Conservation (phyloP, 176 grass and related monocot species). For the Canna indica region DNA sequence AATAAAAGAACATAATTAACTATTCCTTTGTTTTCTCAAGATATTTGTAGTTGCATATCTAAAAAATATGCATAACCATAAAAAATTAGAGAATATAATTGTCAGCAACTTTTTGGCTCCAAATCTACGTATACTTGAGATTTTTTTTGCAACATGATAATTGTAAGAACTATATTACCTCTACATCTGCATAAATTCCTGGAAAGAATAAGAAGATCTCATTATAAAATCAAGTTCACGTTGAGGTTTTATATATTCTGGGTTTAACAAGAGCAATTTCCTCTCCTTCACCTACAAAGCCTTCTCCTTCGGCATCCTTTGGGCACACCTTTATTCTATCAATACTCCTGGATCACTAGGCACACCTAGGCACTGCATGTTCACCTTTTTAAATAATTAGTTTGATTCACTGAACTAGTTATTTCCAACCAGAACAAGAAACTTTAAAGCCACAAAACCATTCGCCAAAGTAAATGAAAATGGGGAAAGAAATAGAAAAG, state of each 20-base stretch:
- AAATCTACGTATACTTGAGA: background rate
- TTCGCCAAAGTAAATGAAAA: too few species aligned
- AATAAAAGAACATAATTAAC: background rate
- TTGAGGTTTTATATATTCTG: conserved; percentile 63
- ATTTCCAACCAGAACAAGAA: too few species aligned
- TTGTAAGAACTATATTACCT: conserved; percentile 36
- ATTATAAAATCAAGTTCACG: conserved; percentile 41
- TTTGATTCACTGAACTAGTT: too few species aligned
- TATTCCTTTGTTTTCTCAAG: background rate
- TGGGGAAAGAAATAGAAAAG: too few species aligned
- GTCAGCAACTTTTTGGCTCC: background rate
- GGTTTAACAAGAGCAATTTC: conserved; percentile 92
- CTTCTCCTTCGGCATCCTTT: too few species aligned
- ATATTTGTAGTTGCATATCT: too few species aligned
- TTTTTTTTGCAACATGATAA: background rate
- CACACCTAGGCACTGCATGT: too few species aligned
- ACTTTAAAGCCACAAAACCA: too few species aligned
- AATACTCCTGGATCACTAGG: too few species aligned
- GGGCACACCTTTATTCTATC: too few species aligned
- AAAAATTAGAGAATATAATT: background rate
- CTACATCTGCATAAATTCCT: conserved; percentile 78
- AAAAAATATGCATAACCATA: background rate
- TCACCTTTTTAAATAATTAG: too few species aligned
- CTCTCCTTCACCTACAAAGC: conserved; percentile 77
- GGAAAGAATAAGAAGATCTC: conserved; percentile 97